Base-by-base conservation (phyloP, 208 protist genomes). In the Plasmodiophora brassicae region DNA sequence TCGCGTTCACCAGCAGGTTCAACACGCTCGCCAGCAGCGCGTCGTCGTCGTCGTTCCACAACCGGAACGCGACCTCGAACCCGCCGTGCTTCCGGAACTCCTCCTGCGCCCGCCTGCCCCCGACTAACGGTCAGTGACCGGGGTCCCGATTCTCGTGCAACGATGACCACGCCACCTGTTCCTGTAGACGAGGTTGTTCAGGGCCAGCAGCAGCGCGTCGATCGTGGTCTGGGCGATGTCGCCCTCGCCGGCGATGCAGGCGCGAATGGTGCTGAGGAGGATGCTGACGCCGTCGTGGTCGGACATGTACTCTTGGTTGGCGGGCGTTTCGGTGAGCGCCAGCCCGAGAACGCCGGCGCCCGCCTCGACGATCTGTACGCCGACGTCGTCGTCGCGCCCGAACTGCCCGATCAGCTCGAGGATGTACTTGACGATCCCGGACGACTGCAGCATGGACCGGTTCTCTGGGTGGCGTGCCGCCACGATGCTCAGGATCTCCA, bases 121-220 rank as follows among this genome's bases (percentile, higher is more conserved):
- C n/a, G n/a, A n/a, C n/a, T n/a, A n/a, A n/a, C n/a, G n/a, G n/a
- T n/a, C n/a, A n/a, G n/a, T n/a, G n/a, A n/a, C n/a, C n/a, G n/a
- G n/a, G n/a, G n/a, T n/a, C n/a, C n/a, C n/a, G n/a, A n/a, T n/a
- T n/a, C n/a, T n/a, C n/a, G n/a, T n/a, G n/a, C n/a, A n/a, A n/a
- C n/a, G n/a, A n/a, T n/a, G n/a, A n/a, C n/a, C n/a, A n/a, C n/a
- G n/a, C n/a, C n/a, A n/a, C n/a, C n/a, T n/a, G n/a, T 78, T 32
- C 32, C 65, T n/a, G 41, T 78, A 78, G n/a, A 78, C 65, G 32
- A 78, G 41, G n/a, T 78, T 78, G n/a, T 32, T 78, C 41, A 78
- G n/a, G 20, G 65, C 41, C 5, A 78, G 65, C 65, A 78, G 65
- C 5, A 78, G 65, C 14, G 65, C 65, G 10, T 78, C 65, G 65